These are phyloP conservation scores for Trichocladium uniseriatum DNA, from an alignment of 495 filamentous ascomycete genomes.

Conservation along the genomic window DNA sequence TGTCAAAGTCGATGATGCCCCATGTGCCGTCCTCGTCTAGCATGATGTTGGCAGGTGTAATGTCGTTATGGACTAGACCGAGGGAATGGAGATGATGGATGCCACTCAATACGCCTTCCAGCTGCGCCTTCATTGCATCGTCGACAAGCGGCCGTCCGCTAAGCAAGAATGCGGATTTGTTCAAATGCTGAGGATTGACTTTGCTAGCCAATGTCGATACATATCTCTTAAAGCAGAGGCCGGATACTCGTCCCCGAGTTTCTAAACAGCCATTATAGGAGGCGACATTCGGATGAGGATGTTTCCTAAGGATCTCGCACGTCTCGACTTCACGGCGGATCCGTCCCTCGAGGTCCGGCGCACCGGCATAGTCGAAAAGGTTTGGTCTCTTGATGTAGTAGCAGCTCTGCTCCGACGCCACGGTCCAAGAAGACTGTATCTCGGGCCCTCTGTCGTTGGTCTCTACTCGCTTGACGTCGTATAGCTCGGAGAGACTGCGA, in stretches of 20 bases:
- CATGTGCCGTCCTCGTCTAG: neutral
- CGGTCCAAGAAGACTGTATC: neutral
- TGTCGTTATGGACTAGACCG: neutral
- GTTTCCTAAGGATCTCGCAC: neutral
- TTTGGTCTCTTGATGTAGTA: neutral
- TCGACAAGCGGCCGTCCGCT: no score
- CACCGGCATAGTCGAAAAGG: neutral
- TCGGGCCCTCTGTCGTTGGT: neutral
- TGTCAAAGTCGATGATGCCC: constrained; percentile 1
- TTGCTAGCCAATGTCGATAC: no score
- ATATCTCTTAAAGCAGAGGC: no score
- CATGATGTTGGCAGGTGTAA: constrained; percentile 1
- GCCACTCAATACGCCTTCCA: neutral
- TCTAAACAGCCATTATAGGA: no score
- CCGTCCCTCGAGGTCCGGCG: neutral
- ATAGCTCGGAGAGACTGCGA: neutral
- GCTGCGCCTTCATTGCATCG: neutral
- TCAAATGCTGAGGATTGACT: no score
- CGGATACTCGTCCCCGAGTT: no score
- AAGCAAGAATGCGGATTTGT: no score
- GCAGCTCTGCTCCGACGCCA: neutral
- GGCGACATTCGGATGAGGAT: neutral
- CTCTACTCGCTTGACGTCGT: constrained; percentile 1
- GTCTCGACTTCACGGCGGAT: neutral
- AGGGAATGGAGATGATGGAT: neutral